phyloP scores from a whole-genome alignment of 352 stramenopile genomes.

The Phytophthora chlamydospora region DNA sequence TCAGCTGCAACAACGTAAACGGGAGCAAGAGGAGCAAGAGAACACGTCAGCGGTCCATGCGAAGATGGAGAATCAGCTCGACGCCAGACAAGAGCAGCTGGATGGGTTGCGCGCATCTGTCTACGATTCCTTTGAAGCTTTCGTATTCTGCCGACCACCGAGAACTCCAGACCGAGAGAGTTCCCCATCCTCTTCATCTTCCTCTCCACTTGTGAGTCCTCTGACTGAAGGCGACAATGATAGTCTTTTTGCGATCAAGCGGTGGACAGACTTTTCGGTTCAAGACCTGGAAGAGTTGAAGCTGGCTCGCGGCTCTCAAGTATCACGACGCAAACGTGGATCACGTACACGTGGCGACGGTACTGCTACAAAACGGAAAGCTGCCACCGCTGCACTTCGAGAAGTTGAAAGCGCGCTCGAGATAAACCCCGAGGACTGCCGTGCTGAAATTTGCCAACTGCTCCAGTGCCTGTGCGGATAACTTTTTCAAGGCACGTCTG shows the following conservation, averaged over 20 bases:
- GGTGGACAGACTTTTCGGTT: conserved; percentile 56
- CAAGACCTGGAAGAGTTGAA: conserved; percentile 50
- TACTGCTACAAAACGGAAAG: conserved; percentile 13
- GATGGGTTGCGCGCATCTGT: conserved; percentile 63
- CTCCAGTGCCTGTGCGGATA: conserved; percentile 44
- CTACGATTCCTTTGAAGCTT: conserved; percentile 65
- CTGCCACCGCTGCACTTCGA: conserved; percentile 34
- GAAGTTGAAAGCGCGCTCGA: conserved; percentile 60
- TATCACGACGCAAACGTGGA: neutral
- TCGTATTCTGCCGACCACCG: conserved; percentile 42
- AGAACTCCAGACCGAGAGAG: neutral
- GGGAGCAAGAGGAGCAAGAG: conserved; percentile 20
- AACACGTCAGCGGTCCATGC: conserved; percentile 10
- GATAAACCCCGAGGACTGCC: conserved; percentile 54
- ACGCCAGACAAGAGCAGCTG: conserved; percentile 39
- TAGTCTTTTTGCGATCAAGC: conserved; percentile 35
- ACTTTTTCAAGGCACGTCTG: neutral
- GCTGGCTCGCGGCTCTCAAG: conserved; percentile 3
- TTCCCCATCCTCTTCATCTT: conserved; percentile 1
- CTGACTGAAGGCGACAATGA: conserved; percentile 10
- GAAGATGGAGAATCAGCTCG: conserved; percentile 24
- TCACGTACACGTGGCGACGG: neutral
- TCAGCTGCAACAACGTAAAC: conserved; percentile 41
- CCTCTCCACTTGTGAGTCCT: neutral
- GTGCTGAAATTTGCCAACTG: conserved; percentile 53